Evolutionary conservation across 306 rosid genomes (phyloP), one percentile per base, ranked within the genome.

Genomic region (Citrullus mucosospermus): DNA sequence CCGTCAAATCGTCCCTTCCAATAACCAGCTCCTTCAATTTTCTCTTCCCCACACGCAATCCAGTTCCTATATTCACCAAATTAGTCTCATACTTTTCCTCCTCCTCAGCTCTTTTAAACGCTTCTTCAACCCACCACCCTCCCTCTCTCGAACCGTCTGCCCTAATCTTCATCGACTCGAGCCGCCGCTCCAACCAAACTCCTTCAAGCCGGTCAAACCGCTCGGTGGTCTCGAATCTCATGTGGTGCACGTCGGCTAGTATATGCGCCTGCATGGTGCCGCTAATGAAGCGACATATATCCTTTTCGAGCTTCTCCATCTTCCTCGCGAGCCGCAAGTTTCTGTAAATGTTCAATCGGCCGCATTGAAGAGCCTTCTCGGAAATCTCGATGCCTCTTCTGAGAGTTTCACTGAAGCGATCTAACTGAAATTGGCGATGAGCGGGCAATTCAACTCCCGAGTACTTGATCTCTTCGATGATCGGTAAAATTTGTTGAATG

Each of bases 261-360:
- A 92, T 81, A 59, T 89, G 91, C 13, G 83, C 87, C 82, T 88
- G 97, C 78, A 92, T 58, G 7, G 91, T 89, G 43, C 95, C 91
- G 15, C 85, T 66, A 1, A 95, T 1, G 78, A 92, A 92, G 17
- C 79, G 76, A 5, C 83, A 75, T 3, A 95, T 90, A 1, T 32
- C 85, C 87, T 87, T 91, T 38, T 92, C 96, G 2, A 95, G 87
- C 84, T 79, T 86, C 83, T 95, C 98, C 96, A 95, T 86, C 72
- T 92, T 92, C 18, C 83, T 78, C 6, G 91, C 88, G 0, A 89
- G 82, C 15, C 77, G 90, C 53, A 91, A 76, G 84, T 92, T 92
- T 87, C 77, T 90, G 92, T 89, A 95, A 25, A 95, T 83, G 83
- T 92, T 95, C 88, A 88, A 92, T 3, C 97, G 90, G 59, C 86